A percentile compares a stretch with the other conserved stretches of the same genome.
These are phyloP conservation scores for Pseudofabraea citricarpa DNA, from an alignment of 2,329 filamentous ascomycete genomes.

Conservation along the genomic window DNA sequence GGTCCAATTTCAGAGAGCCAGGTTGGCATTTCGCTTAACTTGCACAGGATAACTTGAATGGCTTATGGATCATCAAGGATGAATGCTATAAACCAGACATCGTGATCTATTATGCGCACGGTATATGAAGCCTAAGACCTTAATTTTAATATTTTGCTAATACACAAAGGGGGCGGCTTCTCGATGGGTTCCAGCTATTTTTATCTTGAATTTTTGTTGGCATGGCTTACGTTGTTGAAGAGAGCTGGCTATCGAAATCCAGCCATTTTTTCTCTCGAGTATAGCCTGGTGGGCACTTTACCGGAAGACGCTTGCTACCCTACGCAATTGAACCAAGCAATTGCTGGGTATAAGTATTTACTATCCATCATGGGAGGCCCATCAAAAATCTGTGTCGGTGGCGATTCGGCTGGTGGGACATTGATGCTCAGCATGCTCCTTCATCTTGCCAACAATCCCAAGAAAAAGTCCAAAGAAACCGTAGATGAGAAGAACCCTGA, in stretches of 20 bases:
- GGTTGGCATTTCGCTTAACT: too few species aligned
- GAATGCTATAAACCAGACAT: slow-evolving; percentile 61
- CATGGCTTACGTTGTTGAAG: slow-evolving; percentile 63
- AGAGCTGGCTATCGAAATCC: slow-evolving; percentile 64
- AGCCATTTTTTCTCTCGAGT: slow-evolving; percentile 74
- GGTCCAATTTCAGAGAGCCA: too few species aligned
- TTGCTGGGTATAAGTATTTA: slow-evolving; percentile 67
- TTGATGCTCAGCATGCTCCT: slow-evolving; percentile 70
- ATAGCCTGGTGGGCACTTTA: slow-evolving; percentile 69
- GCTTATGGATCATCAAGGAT: slow-evolving; percentile 66
- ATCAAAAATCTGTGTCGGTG: slow-evolving; percentile 63
- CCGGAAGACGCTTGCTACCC: slow-evolving; percentile 60
- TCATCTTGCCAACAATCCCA: slow-evolving; percentile 42
- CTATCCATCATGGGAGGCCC: slow-evolving; percentile 50
- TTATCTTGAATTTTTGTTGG: slow-evolving; percentile 77
- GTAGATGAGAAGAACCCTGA: slow-evolving; percentile 7
- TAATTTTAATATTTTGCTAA: not conserved
- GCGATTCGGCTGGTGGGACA: slow-evolving; percentile 76
- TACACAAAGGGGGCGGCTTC: slow-evolving; percentile 66
- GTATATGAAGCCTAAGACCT: slow-evolving; percentile 34
- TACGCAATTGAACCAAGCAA: slow-evolving; percentile 64
- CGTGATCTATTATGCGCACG: slow-evolving; percentile 79
- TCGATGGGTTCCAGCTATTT: slow-evolving; percentile 79
- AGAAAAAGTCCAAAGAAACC: slow-evolving; percentile 1
- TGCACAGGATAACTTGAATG: slow-evolving; percentile 48